Evolutionary conservation across 73 alveolate genomes (phyloP).

Genomic region (Paramecium pentaurelia): DNA sequence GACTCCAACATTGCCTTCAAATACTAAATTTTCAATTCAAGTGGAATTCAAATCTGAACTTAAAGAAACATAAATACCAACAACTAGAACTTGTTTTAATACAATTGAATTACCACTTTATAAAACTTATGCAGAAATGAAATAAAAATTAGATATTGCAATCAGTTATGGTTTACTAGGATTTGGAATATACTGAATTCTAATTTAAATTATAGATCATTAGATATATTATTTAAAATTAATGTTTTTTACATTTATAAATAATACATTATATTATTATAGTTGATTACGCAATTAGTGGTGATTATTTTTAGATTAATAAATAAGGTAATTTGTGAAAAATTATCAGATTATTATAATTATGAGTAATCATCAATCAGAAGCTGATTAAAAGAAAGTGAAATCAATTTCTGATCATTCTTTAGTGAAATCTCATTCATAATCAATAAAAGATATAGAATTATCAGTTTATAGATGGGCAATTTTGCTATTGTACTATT

Average conservation of each 20-base stretch:
- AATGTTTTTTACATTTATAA: no score
- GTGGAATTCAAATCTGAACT: neutral
- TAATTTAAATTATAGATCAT: neutral
- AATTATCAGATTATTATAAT: neutral
- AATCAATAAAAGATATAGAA: neutral
- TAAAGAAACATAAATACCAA: neutral
- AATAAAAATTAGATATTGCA: neutral
- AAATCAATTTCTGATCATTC: neutral
- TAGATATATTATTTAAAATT: neutral
- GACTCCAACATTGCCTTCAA: neutral
- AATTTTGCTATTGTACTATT: neutral
- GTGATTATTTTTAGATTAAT: neutral
- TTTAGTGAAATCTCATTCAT: neutral
- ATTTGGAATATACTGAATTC: neutral
- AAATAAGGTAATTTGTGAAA: neutral
- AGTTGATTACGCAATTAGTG: neutral
- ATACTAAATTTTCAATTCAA: neutral
- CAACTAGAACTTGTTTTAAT: neutral
- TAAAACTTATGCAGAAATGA: neutral
- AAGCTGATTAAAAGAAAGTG: neutral
- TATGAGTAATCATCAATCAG: neutral
- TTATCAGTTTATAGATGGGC: neutral
- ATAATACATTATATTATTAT: neutral
- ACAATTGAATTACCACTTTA: neutral
- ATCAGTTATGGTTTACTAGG: neutral